These are phyloP conservation scores for Nematodospora anomalae DNA, from an alignment of 1,139 yeast genomes.

Conservation along the genomic window DNA sequence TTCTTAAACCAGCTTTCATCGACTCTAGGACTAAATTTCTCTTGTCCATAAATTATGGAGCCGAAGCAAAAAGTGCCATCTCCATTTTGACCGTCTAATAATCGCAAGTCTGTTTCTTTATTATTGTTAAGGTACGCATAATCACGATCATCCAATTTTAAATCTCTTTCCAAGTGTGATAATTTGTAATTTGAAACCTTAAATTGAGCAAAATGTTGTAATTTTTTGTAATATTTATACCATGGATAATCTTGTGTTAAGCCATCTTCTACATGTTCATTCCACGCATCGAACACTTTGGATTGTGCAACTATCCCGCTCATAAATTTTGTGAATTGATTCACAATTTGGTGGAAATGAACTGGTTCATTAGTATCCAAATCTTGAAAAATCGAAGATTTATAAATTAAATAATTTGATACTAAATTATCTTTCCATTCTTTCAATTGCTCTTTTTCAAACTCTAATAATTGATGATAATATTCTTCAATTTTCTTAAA, in stretches of 20 bases:
- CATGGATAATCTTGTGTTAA: constrained; percentile 68
- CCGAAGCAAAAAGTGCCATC: constrained; percentile 11
- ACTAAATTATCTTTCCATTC: constrained; percentile 26
- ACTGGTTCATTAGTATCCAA: constrained; percentile 19
- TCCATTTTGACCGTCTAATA: constrained; percentile 5
- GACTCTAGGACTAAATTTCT: constrained; percentile 8
- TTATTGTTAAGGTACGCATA: constrained; percentile 19
- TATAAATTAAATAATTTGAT: constrained; percentile 22
- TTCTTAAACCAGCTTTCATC: constrained; percentile 9
- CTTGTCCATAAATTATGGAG: constrained; percentile 15
- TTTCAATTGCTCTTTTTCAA: constrained; percentile 15
- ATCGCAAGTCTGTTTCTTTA: background rate
- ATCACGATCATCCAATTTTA: constrained; percentile 26
- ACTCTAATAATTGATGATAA: constrained; percentile 19
- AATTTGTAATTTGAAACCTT: constrained; percentile 56
- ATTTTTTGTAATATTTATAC: constrained; percentile 59
- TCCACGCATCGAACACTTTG: constrained; percentile 35
- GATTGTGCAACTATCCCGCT: constrained; percentile 19
- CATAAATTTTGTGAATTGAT: constrained; percentile 19
- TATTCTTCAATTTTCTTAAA: constrained; percentile 20
- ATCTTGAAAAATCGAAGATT: constrained; percentile 25
- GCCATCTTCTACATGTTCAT: constrained; percentile 41
- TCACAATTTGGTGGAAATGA: constrained; percentile 21
- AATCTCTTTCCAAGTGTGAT: constrained; percentile 46
- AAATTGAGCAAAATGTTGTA: constrained; percentile 57